A percentile compares a stretch with the other conserved stretches of the same genome.
Evolutionary conservation across 2,329 filamentous ascomycete genomes (phyloP).

Genomic region (Hypomyces rosellus): DNA sequence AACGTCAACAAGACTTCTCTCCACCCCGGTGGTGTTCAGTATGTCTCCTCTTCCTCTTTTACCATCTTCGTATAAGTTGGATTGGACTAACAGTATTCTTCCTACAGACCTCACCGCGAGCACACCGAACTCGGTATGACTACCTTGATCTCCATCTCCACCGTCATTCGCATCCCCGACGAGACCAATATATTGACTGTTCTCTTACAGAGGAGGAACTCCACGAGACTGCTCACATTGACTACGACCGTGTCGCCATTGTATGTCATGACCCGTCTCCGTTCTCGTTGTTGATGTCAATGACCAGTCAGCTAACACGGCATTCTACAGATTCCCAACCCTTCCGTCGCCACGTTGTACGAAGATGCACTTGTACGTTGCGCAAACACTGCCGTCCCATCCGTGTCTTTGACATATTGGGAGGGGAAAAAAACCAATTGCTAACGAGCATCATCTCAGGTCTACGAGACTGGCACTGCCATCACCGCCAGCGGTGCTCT

Average conservation of each 20-base stretch:
- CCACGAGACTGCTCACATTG: constrained; percentile 95
- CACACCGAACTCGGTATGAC: constrained; percentile 80
- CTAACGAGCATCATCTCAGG: constrained; percentile 16
- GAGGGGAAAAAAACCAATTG: neutral
- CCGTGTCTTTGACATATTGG: neutral
- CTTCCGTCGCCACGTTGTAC: constrained; percentile 90
- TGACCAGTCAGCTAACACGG: neutral
- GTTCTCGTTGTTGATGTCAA: neutral
- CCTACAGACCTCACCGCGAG: constrained; percentile 65
- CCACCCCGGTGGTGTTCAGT: constrained; percentile 87
- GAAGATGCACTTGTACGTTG: constrained; percentile 77
- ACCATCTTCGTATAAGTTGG: constrained; percentile 1
- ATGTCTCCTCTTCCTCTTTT: constrained; percentile 38
- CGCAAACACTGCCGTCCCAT: neutral
- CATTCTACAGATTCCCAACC: constrained; percentile 64
- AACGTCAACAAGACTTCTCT: constrained; percentile 86
- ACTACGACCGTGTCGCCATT: constrained; percentile 97
- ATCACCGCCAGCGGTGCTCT: constrained; percentile 94
- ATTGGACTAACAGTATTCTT: constrained; percentile 21
- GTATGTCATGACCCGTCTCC: constrained; percentile 48
- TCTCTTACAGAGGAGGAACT: constrained; percentile 71
- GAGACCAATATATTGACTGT: neutral
- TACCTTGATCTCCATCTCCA: constrained; percentile 3
- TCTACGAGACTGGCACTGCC: constrained; percentile 93
- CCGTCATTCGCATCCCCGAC: constrained; percentile 1